Conservation (phyloP, 2,329 filamentous ascomycete species). For the Teratosphaeria zuluensis region DNA sequence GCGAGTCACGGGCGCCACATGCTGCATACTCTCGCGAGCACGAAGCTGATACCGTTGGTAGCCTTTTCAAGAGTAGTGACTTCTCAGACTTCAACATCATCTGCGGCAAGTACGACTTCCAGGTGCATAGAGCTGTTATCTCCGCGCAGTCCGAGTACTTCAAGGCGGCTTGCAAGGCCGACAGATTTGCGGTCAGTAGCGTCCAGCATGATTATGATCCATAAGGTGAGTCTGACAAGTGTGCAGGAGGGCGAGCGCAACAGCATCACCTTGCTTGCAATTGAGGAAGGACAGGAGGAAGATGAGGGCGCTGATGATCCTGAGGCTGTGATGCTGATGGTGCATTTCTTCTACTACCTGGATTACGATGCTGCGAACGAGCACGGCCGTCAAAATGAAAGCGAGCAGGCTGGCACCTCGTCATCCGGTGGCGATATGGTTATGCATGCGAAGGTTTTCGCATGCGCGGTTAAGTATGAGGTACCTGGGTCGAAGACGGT, state of each 20-base stretch:
- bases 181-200: background rate
- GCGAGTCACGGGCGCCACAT: background rate
- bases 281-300: background rate
- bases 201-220: background rate
- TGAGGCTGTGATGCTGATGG: conserved; percentile 13
- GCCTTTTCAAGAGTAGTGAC: background rate
- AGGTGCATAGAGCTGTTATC: conserved; percentile 15
- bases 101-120: conserved; percentile 8
- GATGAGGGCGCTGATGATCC: conserved; percentile 10
- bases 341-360: conserved; percentile 19
- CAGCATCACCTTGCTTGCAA: background rate
- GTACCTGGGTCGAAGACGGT: background rate
- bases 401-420: background rate
- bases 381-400: background rate
- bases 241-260: background rate
- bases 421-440: background rate
- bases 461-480: background rate
- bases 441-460: conserved; percentile 1
- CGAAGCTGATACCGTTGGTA: background rate
- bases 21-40: background rate
- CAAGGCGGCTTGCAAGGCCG: background rate
- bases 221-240: background rate
- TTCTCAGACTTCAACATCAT: conserved; percentile 13
- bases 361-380: conserved; percentile 7
- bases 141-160: conserved; percentile 16